A percentile compares a stretch with the other conserved stretches of the same genome.
phyloP scores from a whole-genome alignment of 805 yeast species.

The Saccharomycopsis fodiens region DNA sequence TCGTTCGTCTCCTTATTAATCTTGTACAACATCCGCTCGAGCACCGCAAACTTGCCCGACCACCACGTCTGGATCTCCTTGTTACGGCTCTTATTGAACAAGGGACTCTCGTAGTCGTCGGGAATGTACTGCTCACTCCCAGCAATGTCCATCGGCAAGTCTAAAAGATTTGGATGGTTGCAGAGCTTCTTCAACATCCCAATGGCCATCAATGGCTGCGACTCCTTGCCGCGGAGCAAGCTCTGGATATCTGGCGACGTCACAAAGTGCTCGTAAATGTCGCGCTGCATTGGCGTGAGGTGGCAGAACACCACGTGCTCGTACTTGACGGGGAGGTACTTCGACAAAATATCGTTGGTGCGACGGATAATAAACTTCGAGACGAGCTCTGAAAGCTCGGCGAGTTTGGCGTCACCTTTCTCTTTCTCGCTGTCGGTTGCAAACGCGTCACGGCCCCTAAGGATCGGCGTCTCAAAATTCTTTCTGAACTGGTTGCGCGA shows the following conservation, averaged over 20 bases:
- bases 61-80: constrained; percentile 71
- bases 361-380: constrained; percentile 88
- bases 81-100: constrained; percentile 39
- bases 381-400: constrained; percentile 66
- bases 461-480: constrained; percentile 72
- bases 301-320: constrained; percentile 95
- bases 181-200: constrained; percentile 84
- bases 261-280: constrained; percentile 64
- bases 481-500: constrained; percentile 75
- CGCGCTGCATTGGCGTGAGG: constrained; percentile 67
- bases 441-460: constrained; percentile 81
- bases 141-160: constrained; percentile 69
- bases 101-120: constrained; percentile 54
- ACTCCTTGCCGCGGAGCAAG: constrained; percentile 56
- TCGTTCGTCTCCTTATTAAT: constrained; percentile 80
- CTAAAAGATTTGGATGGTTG: constrained; percentile 84
- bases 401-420: constrained; percentile 60
- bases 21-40: constrained; percentile 74
- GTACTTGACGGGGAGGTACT: constrained; percentile 90
- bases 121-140: constrained; percentile 65
- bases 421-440: constrained; percentile 74
- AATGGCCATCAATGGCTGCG: constrained; percentile 86
- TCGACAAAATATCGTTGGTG: constrained; percentile 89
- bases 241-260: constrained; percentile 71
- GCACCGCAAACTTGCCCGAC: constrained; percentile 80